These are phyloP conservation scores for Kwoniella sp. DNA, from an alignment of 768 basidiomycete genomes.

Conservation along the genomic window DNA sequence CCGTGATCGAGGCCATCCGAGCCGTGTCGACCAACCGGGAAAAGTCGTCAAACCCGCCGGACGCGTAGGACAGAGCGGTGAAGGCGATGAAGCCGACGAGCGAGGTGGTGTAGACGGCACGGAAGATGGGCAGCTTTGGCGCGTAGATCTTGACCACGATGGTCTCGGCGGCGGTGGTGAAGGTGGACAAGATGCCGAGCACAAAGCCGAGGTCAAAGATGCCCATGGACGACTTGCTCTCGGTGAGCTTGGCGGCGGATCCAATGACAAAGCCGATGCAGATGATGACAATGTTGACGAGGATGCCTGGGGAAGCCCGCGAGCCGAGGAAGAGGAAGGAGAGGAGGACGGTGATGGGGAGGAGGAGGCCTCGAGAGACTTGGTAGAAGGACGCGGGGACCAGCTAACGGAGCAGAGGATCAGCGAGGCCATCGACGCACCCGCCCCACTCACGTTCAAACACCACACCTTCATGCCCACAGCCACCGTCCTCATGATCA, in stretches of 20 bases:
- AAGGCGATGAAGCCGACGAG: slow-evolving; percentile 3
- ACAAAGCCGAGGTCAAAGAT: background rate
- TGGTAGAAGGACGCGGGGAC: slow-evolving; percentile 80
- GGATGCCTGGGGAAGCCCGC: background rate
- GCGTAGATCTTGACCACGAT: slow-evolving; percentile 9
- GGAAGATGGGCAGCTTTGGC: slow-evolving; percentile 1
- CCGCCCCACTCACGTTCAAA: slow-evolving; percentile 1
- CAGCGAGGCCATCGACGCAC: background rate
- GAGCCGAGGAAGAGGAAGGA: slow-evolving; percentile 3
- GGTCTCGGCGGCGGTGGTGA: slow-evolving; percentile 5
- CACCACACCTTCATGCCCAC: slow-evolving; percentile 8
- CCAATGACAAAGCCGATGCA: slow-evolving; percentile 2
- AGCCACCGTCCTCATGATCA: slow-evolving; percentile 4
- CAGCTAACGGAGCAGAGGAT: background rate
- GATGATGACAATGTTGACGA: slow-evolving; percentile 1
- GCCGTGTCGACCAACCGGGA: background rate
- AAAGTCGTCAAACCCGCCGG: slow-evolving; percentile 1
- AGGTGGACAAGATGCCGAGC: slow-evolving; percentile 3
- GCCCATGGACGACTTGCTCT: background rate
- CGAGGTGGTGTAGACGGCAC: slow-evolving; percentile 5
- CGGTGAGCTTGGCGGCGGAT: background rate
- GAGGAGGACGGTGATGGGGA: slow-evolving; percentile 9
- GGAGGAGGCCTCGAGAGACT: slow-evolving; percentile 50
- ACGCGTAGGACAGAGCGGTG: background rate
- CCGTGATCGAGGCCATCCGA: background rate